Evolutionary conservation across 2,329 filamentous ascomycete genomes (phyloP), one percentile per base, ranked within the genome.

Genomic region (Colletotrichum musae): DNA sequence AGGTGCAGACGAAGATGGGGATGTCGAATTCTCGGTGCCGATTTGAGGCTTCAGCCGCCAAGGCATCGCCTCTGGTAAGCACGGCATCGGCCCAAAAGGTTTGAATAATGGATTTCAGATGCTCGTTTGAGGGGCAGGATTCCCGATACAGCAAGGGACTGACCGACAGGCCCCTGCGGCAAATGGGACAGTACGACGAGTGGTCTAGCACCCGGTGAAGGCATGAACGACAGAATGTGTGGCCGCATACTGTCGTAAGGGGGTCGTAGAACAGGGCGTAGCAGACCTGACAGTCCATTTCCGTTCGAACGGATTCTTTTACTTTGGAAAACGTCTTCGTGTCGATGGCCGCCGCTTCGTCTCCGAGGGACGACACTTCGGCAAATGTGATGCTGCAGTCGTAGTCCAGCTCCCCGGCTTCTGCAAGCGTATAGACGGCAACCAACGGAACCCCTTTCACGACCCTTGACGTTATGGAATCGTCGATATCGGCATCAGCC

Each of bases 211-310:
- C 89, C 53, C 92, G 89, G 64, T 91, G 88, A 24, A 97, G 84
- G 77, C 95, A 98, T 68, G 88, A 87, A 21, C 93, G 90, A 78
- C 95, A 98, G 75, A 96, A 95, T 0, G 94, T 97, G 78, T 98
- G 95, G 1, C 95, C 95, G 75, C 95, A 98, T 1, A 89, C 86
- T 0, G 94, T 97, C 0, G 94, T 97, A 59, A 95, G 84, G 0
- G 95, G 94, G 70, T 97, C 93, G 70, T 94, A 83, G 77, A 95
- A 92, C 24, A 97, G 80, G 48, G 90, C 88, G 78, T 95, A 97
- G 80, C 95, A 97, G 68, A 97, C 90, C 74, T 96, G 93, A 73
- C 95, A 98, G 75, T 97, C 94, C 75, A 97, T 84, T 77, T 97
- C 94, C 16, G 85, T 84, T 70, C 91, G 88, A 3, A 89, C 85